Evolutionary conservation across 345 rosid species (phyloP).

Genomic region (Dipteronia sinensis): DNA sequence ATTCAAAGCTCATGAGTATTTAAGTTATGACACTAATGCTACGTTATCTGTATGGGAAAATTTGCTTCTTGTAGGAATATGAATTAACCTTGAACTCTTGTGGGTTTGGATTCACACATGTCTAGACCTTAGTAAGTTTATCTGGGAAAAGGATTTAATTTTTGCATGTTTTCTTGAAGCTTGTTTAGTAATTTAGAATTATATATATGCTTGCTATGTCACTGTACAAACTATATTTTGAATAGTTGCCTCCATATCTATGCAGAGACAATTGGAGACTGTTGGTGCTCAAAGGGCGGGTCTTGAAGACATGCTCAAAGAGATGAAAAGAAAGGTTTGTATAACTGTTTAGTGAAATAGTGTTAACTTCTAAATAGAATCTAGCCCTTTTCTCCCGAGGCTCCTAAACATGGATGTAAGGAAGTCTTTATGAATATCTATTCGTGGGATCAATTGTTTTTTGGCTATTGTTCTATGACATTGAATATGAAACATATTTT

Average conservation of each 20-base stretch:
- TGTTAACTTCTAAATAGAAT: background rate
- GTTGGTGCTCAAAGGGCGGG: slow-evolving; percentile 98
- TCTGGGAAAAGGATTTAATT: background rate
- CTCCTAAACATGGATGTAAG: background rate
- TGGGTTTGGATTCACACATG: background rate
- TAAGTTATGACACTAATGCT: background rate
- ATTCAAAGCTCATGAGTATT: background rate
- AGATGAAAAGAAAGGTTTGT: slow-evolving; percentile 94
- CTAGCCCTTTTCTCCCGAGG: background rate
- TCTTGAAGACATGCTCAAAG: slow-evolving; percentile 98
- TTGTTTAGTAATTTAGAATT: background rate
- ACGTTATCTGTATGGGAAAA: background rate
- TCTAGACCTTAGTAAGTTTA: background rate
- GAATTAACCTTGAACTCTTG: background rate
- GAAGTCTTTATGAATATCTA: background rate
- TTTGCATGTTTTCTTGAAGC: background rate
- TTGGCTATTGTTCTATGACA: background rate
- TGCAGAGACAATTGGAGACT: slow-evolving; percentile 94
- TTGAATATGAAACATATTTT: background rate
- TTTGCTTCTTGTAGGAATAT: background rate
- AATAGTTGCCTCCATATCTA: slow-evolving; percentile 22
- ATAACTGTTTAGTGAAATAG: slow-evolving; percentile 5
- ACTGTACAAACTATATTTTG: slow-evolving; percentile 1
- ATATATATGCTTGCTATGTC: background rate
- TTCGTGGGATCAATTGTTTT: background rate